Percentiles rank a stretch among this genome's conserved stretches.
Conservation (phyloP, 306 rosid species). For the Fagus crenata region DNA sequence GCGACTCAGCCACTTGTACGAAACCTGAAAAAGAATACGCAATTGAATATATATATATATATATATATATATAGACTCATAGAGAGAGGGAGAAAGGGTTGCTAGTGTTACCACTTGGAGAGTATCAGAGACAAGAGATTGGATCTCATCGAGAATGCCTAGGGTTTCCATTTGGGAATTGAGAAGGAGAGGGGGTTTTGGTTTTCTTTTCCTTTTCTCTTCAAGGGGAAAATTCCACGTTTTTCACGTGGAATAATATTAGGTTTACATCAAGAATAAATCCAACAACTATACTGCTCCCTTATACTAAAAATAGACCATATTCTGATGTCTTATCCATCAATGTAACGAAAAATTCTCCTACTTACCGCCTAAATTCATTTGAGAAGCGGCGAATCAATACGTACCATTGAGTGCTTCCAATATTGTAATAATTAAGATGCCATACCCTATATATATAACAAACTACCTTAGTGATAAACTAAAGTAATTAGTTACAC, state of each 20-base stretch:
- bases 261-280: too few species aligned
- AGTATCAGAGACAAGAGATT: slow-evolving; percentile 69
- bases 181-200: too few species aligned
- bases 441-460: not conserved
- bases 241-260: too few species aligned
- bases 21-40: slow-evolving; percentile 49
- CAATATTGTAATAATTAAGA: too few species aligned
- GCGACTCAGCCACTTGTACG: slow-evolving; percentile 98
- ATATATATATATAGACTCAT: not conserved
- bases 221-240: too few species aligned
- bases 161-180: slow-evolving; percentile 62
- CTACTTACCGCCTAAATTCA: not conserved
- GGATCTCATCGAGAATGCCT: slow-evolving; percentile 52
- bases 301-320: not conserved
- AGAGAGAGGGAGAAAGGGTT: slow-evolving; percentile 6
- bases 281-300: not conserved
- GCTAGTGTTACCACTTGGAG: slow-evolving; percentile 75
- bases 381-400: too few species aligned
- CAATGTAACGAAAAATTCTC: not conserved
- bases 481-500: not conserved
- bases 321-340: not conserved
- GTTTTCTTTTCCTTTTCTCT: too few species aligned
- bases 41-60: slow-evolving; percentile 13
- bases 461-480: not conserved
- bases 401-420: too few species aligned